Evolutionary conservation across 805 yeast genomes (phyloP).

Genomic region (Candida khao-thaluensis): DNA sequence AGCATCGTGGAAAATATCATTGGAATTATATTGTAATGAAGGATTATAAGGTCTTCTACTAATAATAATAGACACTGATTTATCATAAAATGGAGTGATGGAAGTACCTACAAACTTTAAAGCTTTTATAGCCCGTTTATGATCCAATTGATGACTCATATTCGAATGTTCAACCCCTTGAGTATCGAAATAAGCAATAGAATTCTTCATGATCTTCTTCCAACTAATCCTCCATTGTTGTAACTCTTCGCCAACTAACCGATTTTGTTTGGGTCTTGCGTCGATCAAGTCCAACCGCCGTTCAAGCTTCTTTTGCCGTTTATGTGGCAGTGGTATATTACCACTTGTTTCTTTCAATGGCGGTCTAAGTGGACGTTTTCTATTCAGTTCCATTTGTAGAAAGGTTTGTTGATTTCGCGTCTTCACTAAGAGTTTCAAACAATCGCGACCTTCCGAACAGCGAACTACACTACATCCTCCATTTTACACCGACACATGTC

Average conservation of each 20-base stretch:
- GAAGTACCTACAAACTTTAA: slow-evolving; percentile 50
- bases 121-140: slow-evolving; percentile 42
- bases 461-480: too few species aligned
- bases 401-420: slow-evolving; percentile 7
- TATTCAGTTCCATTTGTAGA: slow-evolving; percentile 5
- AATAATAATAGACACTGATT: slow-evolving; percentile 72
- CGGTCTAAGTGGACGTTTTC: slow-evolving; percentile 14
- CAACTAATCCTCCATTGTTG: slow-evolving; percentile 64
- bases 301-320: slow-evolving; percentile 13
- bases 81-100: slow-evolving; percentile 47
- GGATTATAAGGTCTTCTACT: slow-evolving; percentile 56
- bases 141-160: slow-evolving; percentile 34
- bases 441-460: too few species aligned
- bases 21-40: slow-evolving; percentile 41
- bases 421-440: too few species aligned
- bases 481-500: too few species aligned
- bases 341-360: slow-evolving; percentile 43
- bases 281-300: neutral
- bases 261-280: slow-evolving; percentile 15
- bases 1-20: slow-evolving; percentile 69
- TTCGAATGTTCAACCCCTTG: slow-evolving; percentile 42
- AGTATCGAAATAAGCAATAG: slow-evolving; percentile 63
- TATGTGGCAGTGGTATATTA: slow-evolving; percentile 38
- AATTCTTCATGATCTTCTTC: slow-evolving; percentile 57
- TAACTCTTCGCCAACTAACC: slow-evolving; percentile 47